phyloP scores from a whole-genome alignment of 2,329 filamentous ascomycete genomes.

The Penicillium vulpinum region DNA sequence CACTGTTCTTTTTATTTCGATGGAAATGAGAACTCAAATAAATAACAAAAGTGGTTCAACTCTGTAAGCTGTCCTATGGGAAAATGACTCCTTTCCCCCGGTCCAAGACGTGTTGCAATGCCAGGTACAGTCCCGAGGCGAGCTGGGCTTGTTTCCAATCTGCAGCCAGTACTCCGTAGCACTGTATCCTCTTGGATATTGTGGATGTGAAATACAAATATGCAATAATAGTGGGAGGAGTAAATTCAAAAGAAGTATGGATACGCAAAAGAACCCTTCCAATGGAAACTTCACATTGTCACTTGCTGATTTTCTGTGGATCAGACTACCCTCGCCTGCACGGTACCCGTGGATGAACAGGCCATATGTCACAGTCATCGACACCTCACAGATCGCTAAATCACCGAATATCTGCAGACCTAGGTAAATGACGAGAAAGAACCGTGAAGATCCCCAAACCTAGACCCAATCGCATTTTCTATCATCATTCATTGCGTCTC shows the following conservation, averaged over 20 bases:
- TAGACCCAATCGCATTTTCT: neutral
- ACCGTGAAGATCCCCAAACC: neutral
- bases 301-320: neutral
- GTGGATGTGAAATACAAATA: neutral
- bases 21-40: neutral
- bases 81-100: neutral
- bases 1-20: too few species aligned
- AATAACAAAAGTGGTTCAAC: conserved; percentile 1
- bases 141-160: conserved; percentile 19
- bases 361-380: conserved; percentile 7
- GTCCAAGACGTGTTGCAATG: conserved; percentile 10
- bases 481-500: neutral
- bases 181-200: neutral
- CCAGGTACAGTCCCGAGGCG: conserved; percentile 20
- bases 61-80: conserved; percentile 5
- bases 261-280: neutral
- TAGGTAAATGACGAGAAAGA: neutral
- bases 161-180: neutral
- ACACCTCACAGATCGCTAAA: conserved; percentile 6
- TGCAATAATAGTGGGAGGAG: neutral
- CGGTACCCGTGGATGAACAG: conserved; percentile 2
- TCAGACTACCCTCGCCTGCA: conserved; percentile 1
- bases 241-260: neutral
- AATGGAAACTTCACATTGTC: neutral
- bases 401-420: neutral